These are phyloP conservation scores for Angomonas deanei DNA, from an alignment of 208 protist genomes.

Conservation along the genomic window DNA sequence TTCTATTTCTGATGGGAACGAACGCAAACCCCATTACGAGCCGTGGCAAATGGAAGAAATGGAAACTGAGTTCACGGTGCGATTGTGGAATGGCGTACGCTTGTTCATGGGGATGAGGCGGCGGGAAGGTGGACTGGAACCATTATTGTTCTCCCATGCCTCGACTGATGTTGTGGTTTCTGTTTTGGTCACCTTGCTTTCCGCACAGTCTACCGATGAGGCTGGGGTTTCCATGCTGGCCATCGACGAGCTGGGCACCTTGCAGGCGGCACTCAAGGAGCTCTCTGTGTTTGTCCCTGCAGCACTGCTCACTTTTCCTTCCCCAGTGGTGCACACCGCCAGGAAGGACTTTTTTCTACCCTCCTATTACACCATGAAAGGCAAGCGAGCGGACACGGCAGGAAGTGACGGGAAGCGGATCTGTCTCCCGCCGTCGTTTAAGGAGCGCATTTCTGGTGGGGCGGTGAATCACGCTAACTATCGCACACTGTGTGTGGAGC, in stretches of 20 bases:
- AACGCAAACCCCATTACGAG: too few relatives aligned
- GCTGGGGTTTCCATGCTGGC: slow-evolving; percentile 22
- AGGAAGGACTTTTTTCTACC: slow-evolving; percentile 28
- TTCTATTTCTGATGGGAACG: too few relatives aligned
- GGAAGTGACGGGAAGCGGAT: not conserved
- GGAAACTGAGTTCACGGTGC: slow-evolving; percentile 16
- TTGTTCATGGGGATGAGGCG: slow-evolving; percentile 14
- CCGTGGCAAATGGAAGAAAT: slow-evolving; percentile 14
- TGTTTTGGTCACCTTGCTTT: slow-evolving; percentile 24
- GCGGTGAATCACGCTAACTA: slow-evolving; percentile 21
- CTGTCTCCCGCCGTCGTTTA: slow-evolving; percentile 8
- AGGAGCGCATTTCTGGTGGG: slow-evolving; percentile 27
- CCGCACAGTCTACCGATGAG: slow-evolving; percentile 21
- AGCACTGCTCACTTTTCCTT: slow-evolving; percentile 12
- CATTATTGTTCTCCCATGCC: slow-evolving; percentile 12
- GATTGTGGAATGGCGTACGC: slow-evolving; percentile 24
- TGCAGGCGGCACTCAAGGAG: slow-evolving; percentile 10
- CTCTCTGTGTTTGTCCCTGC: slow-evolving; percentile 6
- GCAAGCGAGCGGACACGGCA: not conserved
- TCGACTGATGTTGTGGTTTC: slow-evolving; percentile 42
- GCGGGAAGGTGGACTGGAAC: not conserved
- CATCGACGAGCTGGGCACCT: slow-evolving; percentile 21
- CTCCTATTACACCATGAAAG: slow-evolving; percentile 9
- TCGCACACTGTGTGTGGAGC: slow-evolving; percentile 25
- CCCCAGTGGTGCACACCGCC: slow-evolving; percentile 5